A percentile compares a stretch with the other conserved stretches of the same genome.
These are phyloP conservation scores for Pelargonium fulgidum DNA, from an alignment of 441 rosid genomes.

Conservation along the genomic window DNA sequence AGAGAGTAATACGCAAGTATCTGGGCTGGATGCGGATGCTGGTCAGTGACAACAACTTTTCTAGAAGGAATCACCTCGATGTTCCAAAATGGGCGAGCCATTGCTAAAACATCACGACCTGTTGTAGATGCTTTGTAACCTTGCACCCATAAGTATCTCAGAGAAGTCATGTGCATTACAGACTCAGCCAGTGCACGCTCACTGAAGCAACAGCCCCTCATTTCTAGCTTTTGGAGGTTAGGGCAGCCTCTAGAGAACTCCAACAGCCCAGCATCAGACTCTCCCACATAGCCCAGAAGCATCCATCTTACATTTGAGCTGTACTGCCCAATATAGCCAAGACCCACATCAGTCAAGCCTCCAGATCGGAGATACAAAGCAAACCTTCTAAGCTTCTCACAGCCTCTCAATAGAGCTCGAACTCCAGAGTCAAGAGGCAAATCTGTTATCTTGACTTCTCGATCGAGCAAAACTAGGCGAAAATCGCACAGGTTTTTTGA, in stretches of 20 bases:
- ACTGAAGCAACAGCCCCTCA: constrained; percentile 83
- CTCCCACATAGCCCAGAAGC: constrained; percentile 86
- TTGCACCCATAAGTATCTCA: constrained; percentile 92
- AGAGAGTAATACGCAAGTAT: constrained; percentile 87
- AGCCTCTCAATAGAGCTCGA: constrained; percentile 64
- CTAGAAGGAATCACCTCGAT: constrained; percentile 78
- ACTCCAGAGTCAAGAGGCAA: constrained; percentile 88
- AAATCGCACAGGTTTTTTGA: constrained; percentile 68
- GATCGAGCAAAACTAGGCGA: constrained; percentile 76
- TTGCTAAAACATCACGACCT: constrained; percentile 48
- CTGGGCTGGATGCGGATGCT: constrained; percentile 62
- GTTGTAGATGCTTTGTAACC: constrained; percentile 53
- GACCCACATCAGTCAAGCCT: constrained; percentile 70
- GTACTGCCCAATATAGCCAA: constrained; percentile 61
- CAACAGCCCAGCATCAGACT: constrained; percentile 60
- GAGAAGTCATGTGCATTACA: constrained; percentile 49
- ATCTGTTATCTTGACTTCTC: constrained; percentile 63
- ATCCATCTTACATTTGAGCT: constrained; percentile 79
- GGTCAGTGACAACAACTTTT: constrained; percentile 25
- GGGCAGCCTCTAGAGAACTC: constrained; percentile 82
- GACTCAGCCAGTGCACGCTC: constrained; percentile 64
- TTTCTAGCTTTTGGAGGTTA: constrained; percentile 73
- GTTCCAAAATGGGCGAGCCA: constrained; percentile 93
- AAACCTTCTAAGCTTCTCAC: constrained; percentile 70
- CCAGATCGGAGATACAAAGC: constrained; percentile 73